These are phyloP conservation scores for Gamarada debralockiae DNA, from an alignment of 495 filamentous ascomycete species.

Conservation along the genomic window DNA sequence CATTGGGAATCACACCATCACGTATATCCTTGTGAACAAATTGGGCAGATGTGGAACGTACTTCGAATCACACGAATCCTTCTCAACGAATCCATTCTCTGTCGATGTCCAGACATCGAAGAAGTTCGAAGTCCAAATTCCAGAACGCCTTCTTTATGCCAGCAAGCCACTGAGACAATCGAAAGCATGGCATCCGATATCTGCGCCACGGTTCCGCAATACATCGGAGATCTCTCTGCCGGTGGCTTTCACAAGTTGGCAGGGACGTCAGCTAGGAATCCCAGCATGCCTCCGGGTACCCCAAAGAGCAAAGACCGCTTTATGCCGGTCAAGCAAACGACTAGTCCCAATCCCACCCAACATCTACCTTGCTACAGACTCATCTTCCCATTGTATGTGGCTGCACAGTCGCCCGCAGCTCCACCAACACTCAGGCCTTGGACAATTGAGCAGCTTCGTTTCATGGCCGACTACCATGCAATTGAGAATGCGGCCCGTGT, in stretches of 20 bases:
- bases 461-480: background rate
- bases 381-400: conserved; percentile 7
- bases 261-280: too few species aligned
- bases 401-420: background rate
- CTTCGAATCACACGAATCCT: conserved; percentile 58
- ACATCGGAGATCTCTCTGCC: background rate
- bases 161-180: background rate
- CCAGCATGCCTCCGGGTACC: background rate
- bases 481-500: background rate
- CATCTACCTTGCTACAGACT: conserved; percentile 3
- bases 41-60: conserved; percentile 55
- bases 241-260: background rate
- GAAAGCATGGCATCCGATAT: background rate
- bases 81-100: conserved; percentile 44
- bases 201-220: conserved; percentile 6
- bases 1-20: conserved; percentile 54
- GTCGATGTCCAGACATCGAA: background rate
- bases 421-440: background rate
- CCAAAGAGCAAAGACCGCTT: background rate
- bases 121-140: background rate
- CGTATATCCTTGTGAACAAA: conserved; percentile 52
- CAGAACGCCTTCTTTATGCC: background rate
- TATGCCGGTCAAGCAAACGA: background rate
- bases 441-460: background rate
- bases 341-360: background rate